Base-by-base conservation (phyloP, 768 basidiomycete genomes). In the Mycena latifolia region DNA sequence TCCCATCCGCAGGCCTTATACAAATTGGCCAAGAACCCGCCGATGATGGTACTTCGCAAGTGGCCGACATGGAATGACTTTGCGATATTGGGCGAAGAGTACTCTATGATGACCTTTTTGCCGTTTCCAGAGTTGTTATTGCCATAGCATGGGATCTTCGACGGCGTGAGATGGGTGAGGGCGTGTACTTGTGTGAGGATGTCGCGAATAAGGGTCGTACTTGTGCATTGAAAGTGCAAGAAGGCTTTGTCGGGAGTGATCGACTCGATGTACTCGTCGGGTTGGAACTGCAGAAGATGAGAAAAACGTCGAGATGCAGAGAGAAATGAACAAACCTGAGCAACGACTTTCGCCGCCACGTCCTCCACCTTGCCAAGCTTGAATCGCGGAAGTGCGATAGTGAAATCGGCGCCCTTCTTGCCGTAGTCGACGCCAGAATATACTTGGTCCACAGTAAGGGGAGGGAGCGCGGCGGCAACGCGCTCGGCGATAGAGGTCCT, bases 21-120 rank as follows among this genome's bases (percentile, higher is more conserved):
- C 45, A 98, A 72, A 79, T 98, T 98, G 12, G 88, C 83, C 63
- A 98, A 78, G 82, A 98, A 98, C 0, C 94, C 92, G n/a, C 97
- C 97, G 74, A 99, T 97, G 77, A 99, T 99, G n/a, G 97, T 99
- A 58, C 94, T 96, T 41, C 97, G 88, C 65, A 99, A 80, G 78
- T 99, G 97, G 17, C 97, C 98, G 56, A 98, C 96, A 72, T 99
- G 97, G 88, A 99, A 99, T 6, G 92, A 92, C 77, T 99, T 99
- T 22, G 97, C 97, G 71, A 99, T 98, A 75, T 99, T 99, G 18
- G 96, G 96, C 2, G 93, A 94, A 2, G 95, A 98, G 78, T 94
- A 99, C 78, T 99, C 97, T 73, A 97, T 85, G 70, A 97, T 77
- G 66, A 93, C 80, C 54, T 88, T 93, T 80, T 98, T 96, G 14